Evolutionary conservation across 164 flowering plant species (phyloP), one percentile per base, ranked within the genome.

Genomic region (Litsea cubeba): DNA sequence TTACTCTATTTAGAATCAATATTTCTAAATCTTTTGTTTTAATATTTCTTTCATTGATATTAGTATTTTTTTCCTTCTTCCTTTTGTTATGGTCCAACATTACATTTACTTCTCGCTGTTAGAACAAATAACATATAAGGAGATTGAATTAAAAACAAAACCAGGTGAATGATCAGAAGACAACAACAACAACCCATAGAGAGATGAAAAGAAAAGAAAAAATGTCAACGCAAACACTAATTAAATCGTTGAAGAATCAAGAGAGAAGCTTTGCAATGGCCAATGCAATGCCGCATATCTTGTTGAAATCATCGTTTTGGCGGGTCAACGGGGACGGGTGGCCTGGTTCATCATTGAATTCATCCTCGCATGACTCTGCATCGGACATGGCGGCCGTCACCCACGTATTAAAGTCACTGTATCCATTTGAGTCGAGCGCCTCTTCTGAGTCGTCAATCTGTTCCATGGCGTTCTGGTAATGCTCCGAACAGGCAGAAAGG

Each of bases 321-420:
- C n/a, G 3, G 1, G 63, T 25, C 20, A 71, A 20, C 2, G 63
- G 62, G 2, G 72, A 71, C 15, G 12, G 35, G 22, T 18, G 23
- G 62, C 40, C 72, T 17, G 62, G 40, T 23, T 71, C 30, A 18
- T 54, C 63, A 2, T 51, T 26, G 63, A 71, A 71, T 12, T 32
- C 72, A 20, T 71, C 62, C 63, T 71, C 72, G 11, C 72, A 71
- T 1, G 72, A 24, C n/a, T 71, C 72, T 17, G 72, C 50, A 17
- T 51, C 72, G 8, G 72, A 26, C 72, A 71, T 71, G 26, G 72
- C 62, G 2, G 72, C 72, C 1, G 63, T 71, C 40, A 71, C 72
- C 72, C 72, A 71, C 2, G 50, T 54, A 32, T 71, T 71, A 14
- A 57, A 32, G 50, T 71, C 72, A 0, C 22, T 30, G 26, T 51